Evolutionary conservation across 2,329 filamentous ascomycete genomes (phyloP).

Genomic region (Ilyonectria robusta): DNA sequence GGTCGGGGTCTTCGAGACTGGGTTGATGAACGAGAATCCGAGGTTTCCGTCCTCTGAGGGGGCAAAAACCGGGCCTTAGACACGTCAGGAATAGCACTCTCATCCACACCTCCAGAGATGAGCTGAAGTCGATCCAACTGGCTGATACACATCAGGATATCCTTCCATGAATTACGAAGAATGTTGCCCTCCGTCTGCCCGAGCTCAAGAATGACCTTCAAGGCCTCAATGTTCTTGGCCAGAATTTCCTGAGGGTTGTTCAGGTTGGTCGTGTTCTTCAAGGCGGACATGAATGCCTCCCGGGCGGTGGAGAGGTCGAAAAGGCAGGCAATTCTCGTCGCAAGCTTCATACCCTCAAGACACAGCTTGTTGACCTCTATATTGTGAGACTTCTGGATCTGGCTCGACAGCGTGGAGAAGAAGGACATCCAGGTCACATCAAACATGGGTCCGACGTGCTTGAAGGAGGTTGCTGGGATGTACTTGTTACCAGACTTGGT

Average conservation of each 20-base stretch:
- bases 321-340: constrained; percentile 91
- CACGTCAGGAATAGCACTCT: constrained; percentile 92
- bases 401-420: constrained; percentile 92
- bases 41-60: constrained; percentile 67
- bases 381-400: constrained; percentile 94
- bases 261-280: constrained; percentile 94
- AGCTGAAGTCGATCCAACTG: constrained; percentile 96
- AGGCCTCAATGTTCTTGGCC: constrained; percentile 94
- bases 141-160: constrained; percentile 94
- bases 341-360: constrained; percentile 94
- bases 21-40: constrained; percentile 76
- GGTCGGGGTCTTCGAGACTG: constrained; percentile 69
- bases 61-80: constrained; percentile 83
- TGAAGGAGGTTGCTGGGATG: constrained; percentile 93
- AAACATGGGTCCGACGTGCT: constrained; percentile 98
- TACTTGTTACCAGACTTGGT: constrained; percentile 80
- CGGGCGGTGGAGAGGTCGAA: constrained; percentile 95
- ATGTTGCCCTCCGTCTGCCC: constrained; percentile 94
- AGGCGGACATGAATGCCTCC: constrained; percentile 92
- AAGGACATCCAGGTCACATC: constrained; percentile 99
- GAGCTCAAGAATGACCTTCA: constrained; percentile 92
- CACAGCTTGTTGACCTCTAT: constrained; percentile 92
- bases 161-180: constrained; percentile 92
- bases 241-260: constrained; percentile 97
- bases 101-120: constrained; percentile 94